phyloP scores from a whole-genome alignment of 176 grass and related monocot genomes.

The Canna indica region DNA sequence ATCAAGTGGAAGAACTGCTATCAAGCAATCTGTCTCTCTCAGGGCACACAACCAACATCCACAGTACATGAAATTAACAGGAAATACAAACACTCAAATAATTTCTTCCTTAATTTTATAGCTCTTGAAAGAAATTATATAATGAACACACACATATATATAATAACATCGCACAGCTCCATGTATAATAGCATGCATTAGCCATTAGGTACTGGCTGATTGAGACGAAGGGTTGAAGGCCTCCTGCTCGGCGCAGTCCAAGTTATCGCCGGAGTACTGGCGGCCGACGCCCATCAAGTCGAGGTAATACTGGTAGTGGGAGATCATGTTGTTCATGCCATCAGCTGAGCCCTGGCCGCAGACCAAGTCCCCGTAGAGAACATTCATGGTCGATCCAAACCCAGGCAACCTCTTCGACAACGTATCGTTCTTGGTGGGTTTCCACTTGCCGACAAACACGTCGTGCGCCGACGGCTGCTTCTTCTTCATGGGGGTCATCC shows the following conservation, averaged over 20 bases:
- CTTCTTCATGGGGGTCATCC: slow-evolving; percentile 86
- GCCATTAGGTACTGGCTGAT: not conserved
- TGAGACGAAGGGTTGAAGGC: slow-evolving; percentile 46
- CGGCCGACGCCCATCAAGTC: slow-evolving; percentile 60
- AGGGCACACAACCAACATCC: no score
- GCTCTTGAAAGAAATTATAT: no score
- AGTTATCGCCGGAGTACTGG: slow-evolving; percentile 44
- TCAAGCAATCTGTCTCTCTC: no score
- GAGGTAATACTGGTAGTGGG: slow-evolving; percentile 66
- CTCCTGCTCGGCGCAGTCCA: slow-evolving; percentile 63
- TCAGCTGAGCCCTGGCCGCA: slow-evolving; percentile 51
- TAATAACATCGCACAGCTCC: no score
- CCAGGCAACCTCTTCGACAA: slow-evolving; percentile 61
- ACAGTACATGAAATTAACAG: no score
- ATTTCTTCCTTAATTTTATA: no score
- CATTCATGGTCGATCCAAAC: slow-evolving; percentile 74
- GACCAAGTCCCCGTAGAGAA: slow-evolving; percentile 53
- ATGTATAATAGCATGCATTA: no score
- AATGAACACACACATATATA: no score
- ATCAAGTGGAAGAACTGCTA: no score
- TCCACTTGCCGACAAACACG: slow-evolving; percentile 82
- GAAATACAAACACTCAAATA: no score
- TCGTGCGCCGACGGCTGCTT: slow-evolving; percentile 82
- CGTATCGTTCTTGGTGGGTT: slow-evolving; percentile 69
- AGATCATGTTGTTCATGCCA: slow-evolving; percentile 53